Conservation (phyloP, 495 filamentous ascomycete species). For the Aspergillus nanangensis region DNA sequence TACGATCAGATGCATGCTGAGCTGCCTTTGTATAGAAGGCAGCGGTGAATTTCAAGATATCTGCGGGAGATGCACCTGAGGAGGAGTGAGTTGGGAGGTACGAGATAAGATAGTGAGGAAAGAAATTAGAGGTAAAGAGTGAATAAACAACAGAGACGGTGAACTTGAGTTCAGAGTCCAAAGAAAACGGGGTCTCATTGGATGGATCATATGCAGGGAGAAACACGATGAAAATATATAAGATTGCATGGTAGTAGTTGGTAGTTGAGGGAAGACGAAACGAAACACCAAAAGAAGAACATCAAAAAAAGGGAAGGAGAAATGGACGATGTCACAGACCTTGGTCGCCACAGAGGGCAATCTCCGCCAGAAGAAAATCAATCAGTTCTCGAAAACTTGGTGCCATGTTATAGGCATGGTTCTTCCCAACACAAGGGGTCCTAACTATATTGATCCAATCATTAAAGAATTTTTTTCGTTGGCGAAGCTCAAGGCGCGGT, state of each 20-base stretch:
- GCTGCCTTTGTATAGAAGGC: slow-evolving; percentile 30
- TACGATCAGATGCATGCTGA: slow-evolving; percentile 13
- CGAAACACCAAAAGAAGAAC: no score
- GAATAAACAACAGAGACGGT: neutral
- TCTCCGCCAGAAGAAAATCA: slow-evolving; percentile 64
- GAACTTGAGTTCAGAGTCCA: no score
- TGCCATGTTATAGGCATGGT: slow-evolving; percentile 49
- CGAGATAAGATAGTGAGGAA: neutral
- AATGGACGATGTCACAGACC: slow-evolving; percentile 49
- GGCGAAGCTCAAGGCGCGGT: slow-evolving; percentile 20
- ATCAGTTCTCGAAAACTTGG: slow-evolving; percentile 65
- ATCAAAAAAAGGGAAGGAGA: slow-evolving; percentile 10
- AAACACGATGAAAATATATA: neutral
- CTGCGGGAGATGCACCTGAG: slow-evolving; percentile 36
- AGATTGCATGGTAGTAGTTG: no score
- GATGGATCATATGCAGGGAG: slow-evolving; percentile 9
- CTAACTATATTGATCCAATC: no score
- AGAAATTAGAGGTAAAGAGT: neutral
- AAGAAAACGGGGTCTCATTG: slow-evolving; percentile 3
- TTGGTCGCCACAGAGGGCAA: slow-evolving; percentile 63
- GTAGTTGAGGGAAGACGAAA: no score
- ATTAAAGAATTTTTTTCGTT: neutral
- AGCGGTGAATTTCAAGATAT: slow-evolving; percentile 35
- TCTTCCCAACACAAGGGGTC: no score
- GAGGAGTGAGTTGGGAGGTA: slow-evolving; percentile 7